A percentile compares a stretch with the other conserved stretches of the same genome.
Evolutionary conservation across 2,329 filamentous ascomycete species (phyloP).

Genomic region (Dothistroma septosporum): DNA sequence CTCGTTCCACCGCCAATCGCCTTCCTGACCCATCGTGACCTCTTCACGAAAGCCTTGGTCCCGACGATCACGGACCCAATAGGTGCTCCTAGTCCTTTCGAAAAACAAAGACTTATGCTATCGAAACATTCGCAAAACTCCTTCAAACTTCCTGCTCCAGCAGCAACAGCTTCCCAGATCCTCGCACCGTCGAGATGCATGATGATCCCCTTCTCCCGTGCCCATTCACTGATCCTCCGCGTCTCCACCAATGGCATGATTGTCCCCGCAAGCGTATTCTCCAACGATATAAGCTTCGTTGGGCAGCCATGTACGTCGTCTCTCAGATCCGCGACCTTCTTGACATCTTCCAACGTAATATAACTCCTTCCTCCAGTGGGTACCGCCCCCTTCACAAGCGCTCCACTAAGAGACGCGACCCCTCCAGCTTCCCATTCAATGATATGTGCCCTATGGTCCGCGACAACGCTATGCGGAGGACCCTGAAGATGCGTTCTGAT

Average conservation of each 20-base stretch:
- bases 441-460: conserved; percentile 76
- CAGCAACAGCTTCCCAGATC: conserved; percentile 74
- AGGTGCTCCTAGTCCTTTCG: conserved; percentile 76
- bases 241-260: conserved; percentile 73
- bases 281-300: conserved; percentile 74
- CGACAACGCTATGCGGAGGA: conserved; percentile 75
- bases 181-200: conserved; percentile 77
- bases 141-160: conserved; percentile 61
- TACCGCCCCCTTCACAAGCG: conserved; percentile 61
- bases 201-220: conserved; percentile 56
- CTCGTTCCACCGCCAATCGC: conserved; percentile 73
- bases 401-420: conserved; percentile 66
- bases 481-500: conserved; percentile 72
- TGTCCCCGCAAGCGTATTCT: conserved; percentile 79
- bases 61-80: conserved; percentile 71
- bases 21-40: conserved; percentile 73
- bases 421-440: conserved; percentile 66
- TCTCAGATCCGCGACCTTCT: conserved; percentile 59
- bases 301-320: conserved; percentile 75
- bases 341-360: conserved; percentile 72
- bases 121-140: conserved; percentile 69
- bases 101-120: conserved; percentile 72
- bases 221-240: conserved; percentile 66
- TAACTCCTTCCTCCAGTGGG: conserved; percentile 65
- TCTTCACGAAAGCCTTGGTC: conserved; percentile 55